phyloP scores from a whole-genome alignment of 352 stramenopile genomes.

The Phytophthora constricta region DNA sequence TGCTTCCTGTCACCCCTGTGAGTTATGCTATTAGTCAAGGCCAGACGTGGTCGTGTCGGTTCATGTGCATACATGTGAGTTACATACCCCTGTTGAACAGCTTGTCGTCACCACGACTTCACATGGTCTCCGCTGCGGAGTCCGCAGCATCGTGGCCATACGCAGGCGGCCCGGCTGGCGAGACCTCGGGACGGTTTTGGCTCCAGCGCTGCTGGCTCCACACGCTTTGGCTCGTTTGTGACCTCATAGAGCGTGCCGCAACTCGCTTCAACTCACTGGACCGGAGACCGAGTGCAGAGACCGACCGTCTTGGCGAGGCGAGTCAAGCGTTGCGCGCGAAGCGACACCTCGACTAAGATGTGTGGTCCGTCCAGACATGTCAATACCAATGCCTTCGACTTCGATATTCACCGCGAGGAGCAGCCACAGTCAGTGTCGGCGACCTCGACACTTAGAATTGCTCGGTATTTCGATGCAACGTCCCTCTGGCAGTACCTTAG shows the following conservation, averaged over 20 bases:
- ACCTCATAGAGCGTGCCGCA: neutral
- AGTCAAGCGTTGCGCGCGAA: neutral
- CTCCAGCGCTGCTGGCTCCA: neutral
- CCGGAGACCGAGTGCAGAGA: neutral
- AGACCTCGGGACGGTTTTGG: too few relatives aligned
- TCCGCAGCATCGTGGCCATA: too few relatives aligned
- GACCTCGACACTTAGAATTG: too few relatives aligned
- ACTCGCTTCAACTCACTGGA: neutral
- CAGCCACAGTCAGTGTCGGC: too few relatives aligned
- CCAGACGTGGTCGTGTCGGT: slow-evolving; percentile 14
- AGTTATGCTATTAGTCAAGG: neutral
- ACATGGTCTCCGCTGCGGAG: neutral
- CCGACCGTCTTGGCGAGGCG: too few relatives aligned
- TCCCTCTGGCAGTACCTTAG: too few relatives aligned
- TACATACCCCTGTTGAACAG: neutral
- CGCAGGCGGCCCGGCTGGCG: too few relatives aligned
- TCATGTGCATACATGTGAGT: slow-evolving; percentile 11
- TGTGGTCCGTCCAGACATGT: too few relatives aligned
- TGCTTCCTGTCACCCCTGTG: neutral
- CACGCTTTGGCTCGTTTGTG: neutral
- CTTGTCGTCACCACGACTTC: neutral
- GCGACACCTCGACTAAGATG: neutral
- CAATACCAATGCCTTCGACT: too few relatives aligned
- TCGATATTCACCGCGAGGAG: too few relatives aligned
- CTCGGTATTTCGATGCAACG: too few relatives aligned